phyloP scores from a whole-genome alignment of 2,329 filamentous ascomycete genomes.

The Epichloe bromicola region DNA sequence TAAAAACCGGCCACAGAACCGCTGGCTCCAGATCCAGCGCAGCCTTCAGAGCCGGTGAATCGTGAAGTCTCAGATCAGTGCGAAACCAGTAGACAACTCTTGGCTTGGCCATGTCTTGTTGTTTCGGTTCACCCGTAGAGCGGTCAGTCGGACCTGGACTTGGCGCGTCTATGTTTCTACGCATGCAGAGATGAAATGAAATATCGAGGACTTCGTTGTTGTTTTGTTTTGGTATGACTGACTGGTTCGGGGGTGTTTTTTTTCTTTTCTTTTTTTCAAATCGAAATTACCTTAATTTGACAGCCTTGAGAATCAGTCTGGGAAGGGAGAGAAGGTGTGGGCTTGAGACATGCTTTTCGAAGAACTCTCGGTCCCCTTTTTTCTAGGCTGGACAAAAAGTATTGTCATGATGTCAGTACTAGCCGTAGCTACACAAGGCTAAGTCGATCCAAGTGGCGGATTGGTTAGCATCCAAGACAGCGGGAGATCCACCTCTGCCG shows the following conservation, averaged over 20 bases:
- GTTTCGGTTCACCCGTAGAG: not conserved
- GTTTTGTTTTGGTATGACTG: no score
- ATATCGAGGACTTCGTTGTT: not conserved
- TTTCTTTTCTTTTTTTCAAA: not conserved
- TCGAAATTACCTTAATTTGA: not conserved
- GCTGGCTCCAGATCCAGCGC: conserved; percentile 57
- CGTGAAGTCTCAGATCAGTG: conserved; percentile 65
- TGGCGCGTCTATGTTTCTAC: not conserved
- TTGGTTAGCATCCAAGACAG: not conserved
- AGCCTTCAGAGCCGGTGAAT: conserved; percentile 60
- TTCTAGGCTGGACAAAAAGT: not conserved
- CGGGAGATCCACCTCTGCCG: not conserved
- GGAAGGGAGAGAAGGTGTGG: not conserved
- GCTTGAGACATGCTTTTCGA: not conserved
- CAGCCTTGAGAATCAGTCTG: no score
- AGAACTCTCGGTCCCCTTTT: not conserved
- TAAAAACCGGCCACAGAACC: conserved; percentile 63
- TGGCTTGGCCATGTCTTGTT: conserved; percentile 17
- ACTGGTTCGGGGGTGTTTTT: not conserved
- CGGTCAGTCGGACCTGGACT: not conserved
- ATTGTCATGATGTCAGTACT: conserved; percentile 7
- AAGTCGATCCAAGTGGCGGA: not conserved
- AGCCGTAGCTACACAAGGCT: not conserved
- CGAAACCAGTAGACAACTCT: conserved; percentile 66
- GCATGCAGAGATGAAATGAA: not conserved